Conservation (phyloP, 1,284 basidiomycete genomes). For the Cutaneotrichosporon curvatum region DNA sequence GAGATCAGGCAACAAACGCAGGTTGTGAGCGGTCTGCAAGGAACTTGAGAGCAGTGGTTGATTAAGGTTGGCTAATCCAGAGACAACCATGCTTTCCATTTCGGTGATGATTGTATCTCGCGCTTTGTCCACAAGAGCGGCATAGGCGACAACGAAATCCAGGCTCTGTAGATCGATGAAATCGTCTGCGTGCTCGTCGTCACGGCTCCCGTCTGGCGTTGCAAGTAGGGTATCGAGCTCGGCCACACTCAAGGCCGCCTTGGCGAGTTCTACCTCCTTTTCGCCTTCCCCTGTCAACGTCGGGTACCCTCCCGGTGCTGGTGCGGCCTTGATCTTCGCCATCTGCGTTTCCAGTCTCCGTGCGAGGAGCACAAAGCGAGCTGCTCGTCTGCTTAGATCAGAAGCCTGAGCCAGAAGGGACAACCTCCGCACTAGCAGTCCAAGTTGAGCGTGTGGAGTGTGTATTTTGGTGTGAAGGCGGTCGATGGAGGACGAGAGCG, state of each 20-base stretch:
- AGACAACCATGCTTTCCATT: slow-evolving; percentile 81
- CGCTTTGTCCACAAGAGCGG: slow-evolving; percentile 64
- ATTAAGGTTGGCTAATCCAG: slow-evolving; percentile 67
- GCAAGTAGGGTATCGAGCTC: slow-evolving; percentile 53
- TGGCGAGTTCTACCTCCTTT: slow-evolving; percentile 74
- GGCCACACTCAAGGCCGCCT: slow-evolving; percentile 81
- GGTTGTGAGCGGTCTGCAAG: slow-evolving; percentile 88
- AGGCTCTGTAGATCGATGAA: slow-evolving; percentile 58
- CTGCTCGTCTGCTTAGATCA: slow-evolving; percentile 70
- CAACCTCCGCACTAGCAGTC: slow-evolving; percentile 61
- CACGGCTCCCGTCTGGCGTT: not conserved
- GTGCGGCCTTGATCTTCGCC: slow-evolving; percentile 52
- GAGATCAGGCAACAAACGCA: slow-evolving; percentile 72
- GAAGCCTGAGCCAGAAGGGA: slow-evolving; percentile 70
- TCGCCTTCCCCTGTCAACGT: slow-evolving; percentile 52
- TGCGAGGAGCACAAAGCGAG: slow-evolving; percentile 72
- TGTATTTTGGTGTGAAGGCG: slow-evolving; percentile 79
- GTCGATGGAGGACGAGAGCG: slow-evolving; percentile 32
- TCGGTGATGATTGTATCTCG: slow-evolving; percentile 63
- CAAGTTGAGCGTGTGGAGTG: slow-evolving; percentile 66
- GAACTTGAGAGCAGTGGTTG: slow-evolving; percentile 82
- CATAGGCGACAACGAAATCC: slow-evolving; percentile 59
- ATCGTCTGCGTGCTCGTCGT: not conserved
- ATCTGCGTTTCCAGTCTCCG: slow-evolving; percentile 74
- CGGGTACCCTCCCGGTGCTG: slow-evolving; percentile 16